These are phyloP conservation scores for Conticribra guillardii DNA, from an alignment of 108 stramenopile species.

Conservation along the genomic window DNA sequence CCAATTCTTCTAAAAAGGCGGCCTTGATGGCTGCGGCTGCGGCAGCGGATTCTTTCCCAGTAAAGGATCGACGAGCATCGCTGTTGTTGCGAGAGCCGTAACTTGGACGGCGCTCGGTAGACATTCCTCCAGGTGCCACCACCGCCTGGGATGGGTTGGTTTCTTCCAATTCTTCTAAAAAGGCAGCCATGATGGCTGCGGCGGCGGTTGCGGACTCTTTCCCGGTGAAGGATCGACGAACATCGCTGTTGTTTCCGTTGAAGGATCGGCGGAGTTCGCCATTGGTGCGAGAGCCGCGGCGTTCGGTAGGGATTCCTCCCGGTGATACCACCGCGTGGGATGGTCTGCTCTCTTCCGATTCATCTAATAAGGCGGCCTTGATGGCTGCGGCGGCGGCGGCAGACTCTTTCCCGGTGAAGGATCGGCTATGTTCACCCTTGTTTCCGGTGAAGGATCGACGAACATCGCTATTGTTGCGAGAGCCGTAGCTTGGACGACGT, in stretches of 20 bases:
- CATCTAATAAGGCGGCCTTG: too few species aligned
- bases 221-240: conserved; percentile 35
- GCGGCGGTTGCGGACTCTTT: conserved; percentile 34
- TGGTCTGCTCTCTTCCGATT: too few species aligned
- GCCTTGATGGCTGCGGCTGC: conserved; percentile 35
- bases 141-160: too few species aligned
- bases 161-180: too few species aligned
- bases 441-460: conserved; percentile 36
- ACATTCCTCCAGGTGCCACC: too few species aligned
- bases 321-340: too few species aligned
- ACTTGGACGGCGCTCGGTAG: too few species aligned
- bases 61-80: conserved; percentile 36
- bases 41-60: conserved; percentile 31
- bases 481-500: conserved; percentile 39
- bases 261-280: conserved; percentile 35
- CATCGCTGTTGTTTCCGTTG: conserved; percentile 29
- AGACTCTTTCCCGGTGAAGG: conserved; percentile 35
- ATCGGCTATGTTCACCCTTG: conserved; percentile 30
- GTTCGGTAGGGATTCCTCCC: too few species aligned
- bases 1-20: conserved; percentile 11
- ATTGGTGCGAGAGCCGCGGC: too few species aligned
- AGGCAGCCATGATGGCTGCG: too few species aligned
- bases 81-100: too few species aligned
- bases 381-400: conserved; percentile 39
- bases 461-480: conserved; percentile 22